phyloP scores from a whole-genome alignment of 148 eudicot genomes.

The Chenopodium suecicum region DNA sequence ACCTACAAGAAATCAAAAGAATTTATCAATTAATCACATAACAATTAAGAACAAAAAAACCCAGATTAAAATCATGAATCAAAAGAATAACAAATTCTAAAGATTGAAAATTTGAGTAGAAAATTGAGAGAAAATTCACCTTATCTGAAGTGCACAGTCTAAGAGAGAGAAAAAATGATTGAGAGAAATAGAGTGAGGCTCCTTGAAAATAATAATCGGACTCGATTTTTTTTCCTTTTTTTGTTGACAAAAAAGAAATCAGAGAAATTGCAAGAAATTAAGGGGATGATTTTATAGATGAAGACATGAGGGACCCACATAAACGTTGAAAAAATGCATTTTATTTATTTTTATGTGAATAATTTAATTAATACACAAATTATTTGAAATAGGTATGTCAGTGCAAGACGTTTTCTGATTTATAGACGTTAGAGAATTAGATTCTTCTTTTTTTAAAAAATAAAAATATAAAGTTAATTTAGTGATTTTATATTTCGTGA shows the following conservation, averaged over 20 bases:
- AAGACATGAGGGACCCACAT: conserved; percentile 4
- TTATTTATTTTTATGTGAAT: not conserved
- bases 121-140: conserved; percentile 8
- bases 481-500: not conserved
- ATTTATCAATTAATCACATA: not conserved
- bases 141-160: conserved; percentile 23
- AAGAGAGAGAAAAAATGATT: conserved; percentile 5
- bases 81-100: not conserved
- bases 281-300: not conserved
- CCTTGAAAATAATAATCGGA: not conserved
- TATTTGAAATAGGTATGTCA: conserved; percentile 20
- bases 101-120: not conserved
- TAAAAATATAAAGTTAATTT: not conserved
- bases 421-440: conserved; percentile 35
- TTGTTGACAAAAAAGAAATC: not conserved
- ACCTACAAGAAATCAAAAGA: conserved; percentile 14
- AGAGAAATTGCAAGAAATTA: conserved; percentile 3
- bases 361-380: not conserved
- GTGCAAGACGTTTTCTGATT: not conserved
- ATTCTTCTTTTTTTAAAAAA: not conserved
- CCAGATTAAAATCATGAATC: conserved; percentile 17
- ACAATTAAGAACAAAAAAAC: not conserved
- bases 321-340: not conserved
- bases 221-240: not conserved
- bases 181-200: conserved; percentile 2